phyloP scores from a whole-genome alignment of 75 land plant species.

The Cunninghamia lanceolata region DNA sequence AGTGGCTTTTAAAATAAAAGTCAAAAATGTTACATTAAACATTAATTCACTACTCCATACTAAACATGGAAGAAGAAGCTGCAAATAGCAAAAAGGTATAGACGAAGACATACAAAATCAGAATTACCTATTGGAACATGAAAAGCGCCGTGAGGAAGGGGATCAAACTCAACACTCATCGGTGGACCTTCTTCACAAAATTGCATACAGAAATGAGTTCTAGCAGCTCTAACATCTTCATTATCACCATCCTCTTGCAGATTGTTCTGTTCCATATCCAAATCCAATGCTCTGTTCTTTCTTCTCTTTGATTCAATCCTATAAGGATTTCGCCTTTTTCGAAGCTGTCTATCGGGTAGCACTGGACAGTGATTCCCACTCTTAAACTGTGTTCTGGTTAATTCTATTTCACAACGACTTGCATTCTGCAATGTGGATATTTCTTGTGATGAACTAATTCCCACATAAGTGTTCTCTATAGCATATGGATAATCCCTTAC shows the following conservation, averaged over 20 bases:
- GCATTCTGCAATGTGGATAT: not conserved
- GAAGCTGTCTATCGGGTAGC: not conserved
- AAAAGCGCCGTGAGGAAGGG: conserved; percentile 28
- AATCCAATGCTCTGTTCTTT: not conserved
- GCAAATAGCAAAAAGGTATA: not conserved
- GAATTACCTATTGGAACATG: conserved; percentile 5
- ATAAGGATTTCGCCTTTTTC: not conserved
- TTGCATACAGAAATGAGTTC: conserved; percentile 5
- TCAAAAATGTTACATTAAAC: not conserved
- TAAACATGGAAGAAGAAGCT: not conserved
- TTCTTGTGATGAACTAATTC: conserved; percentile 6
- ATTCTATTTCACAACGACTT: conserved; percentile 1
- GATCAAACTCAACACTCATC: conserved; percentile 23
- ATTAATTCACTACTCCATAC: not conserved
- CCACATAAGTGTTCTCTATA: conserved; percentile 1
- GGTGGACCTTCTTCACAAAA: conserved; percentile 23
- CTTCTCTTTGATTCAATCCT: conserved; percentile 7
- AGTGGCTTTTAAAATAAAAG: not conserved
- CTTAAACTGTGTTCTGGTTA: not conserved
- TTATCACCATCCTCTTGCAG: not conserved
- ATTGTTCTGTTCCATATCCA: not conserved
- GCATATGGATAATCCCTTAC: conserved; percentile 1
- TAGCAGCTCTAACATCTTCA: conserved; percentile 13
- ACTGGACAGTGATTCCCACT: not conserved
- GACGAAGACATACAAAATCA: not conserved